Percentiles rank a stretch among this genome's conserved stretches.
These are phyloP conservation scores for Auricularia auricula-judae DNA, from an alignment of 768 basidiomycete species.

Conservation along the genomic window DNA sequence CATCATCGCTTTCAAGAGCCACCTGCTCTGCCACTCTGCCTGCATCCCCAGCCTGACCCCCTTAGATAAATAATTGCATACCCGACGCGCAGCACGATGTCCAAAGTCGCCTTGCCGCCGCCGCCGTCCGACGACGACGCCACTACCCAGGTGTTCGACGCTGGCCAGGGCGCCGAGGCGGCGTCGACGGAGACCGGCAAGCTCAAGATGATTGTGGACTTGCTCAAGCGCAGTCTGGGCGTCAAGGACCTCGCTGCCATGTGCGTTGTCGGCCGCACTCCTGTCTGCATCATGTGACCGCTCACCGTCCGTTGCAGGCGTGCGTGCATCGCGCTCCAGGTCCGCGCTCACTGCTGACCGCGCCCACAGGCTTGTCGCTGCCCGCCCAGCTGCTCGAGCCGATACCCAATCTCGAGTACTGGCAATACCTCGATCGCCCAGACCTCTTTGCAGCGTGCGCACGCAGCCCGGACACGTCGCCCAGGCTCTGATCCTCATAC, in stretches of 20 bases:
- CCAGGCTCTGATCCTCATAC: background rate
- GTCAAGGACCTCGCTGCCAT: constrained; percentile 93
- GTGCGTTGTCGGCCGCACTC: constrained; percentile 33
- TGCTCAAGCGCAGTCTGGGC: constrained; percentile 84
- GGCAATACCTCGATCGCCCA: constrained; percentile 81
- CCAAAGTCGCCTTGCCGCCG: background rate
- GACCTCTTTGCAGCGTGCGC: constrained; percentile 87
- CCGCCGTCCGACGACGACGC: background rate
- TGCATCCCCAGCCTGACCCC: too few relatives aligned
- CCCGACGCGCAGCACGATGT: too few relatives aligned
- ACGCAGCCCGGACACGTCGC: background rate
- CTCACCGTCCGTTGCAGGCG: constrained; percentile 2
- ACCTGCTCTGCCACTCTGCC: too few relatives aligned
- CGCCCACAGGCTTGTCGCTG: constrained; percentile 65
- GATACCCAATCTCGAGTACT: constrained; percentile 92
- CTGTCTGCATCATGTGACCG: background rate
- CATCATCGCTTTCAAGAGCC: too few relatives aligned
- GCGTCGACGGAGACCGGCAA: constrained; percentile 67
- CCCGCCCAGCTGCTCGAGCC: constrained; percentile 91
- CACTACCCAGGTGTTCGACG: background rate
- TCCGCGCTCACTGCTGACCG: background rate
- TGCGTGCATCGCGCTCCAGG: background rate
- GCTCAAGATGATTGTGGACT: constrained; percentile 85
- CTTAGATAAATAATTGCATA: too few relatives aligned
- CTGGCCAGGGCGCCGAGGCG: constrained; percentile 9